A percentile compares a stretch with the other conserved stretches of the same genome.
phyloP scores from a whole-genome alignment of 257 asterid species.

The Solanum virginianum region DNA sequence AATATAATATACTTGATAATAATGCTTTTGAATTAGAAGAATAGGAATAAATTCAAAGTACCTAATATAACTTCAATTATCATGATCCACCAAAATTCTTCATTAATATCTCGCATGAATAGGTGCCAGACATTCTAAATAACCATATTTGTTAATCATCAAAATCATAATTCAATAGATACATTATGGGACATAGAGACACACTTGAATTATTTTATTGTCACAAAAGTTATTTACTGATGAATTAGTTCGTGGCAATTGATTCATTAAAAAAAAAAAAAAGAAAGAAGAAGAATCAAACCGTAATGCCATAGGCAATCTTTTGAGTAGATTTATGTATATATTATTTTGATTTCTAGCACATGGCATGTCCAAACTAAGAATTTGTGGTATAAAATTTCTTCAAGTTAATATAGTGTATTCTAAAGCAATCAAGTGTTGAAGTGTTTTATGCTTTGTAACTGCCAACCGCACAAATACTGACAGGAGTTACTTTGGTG shows the following conservation, averaged over 20 bases:
- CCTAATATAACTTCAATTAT: no score
- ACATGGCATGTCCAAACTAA: neutral
- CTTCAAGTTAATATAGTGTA: neutral
- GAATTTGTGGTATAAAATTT: neutral
- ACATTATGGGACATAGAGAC: neutral
- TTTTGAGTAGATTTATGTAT: neutral
- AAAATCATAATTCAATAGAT: neutral
- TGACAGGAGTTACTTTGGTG: neutral
- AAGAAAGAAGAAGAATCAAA: neutral
- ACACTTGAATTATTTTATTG: neutral
- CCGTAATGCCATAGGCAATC: neutral
- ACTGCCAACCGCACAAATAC: neutral
- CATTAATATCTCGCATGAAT: no score
- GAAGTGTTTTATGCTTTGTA: neutral
- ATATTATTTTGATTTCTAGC: neutral
- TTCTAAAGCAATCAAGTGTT: neutral
- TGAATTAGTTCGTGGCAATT: neutral
- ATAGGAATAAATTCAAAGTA: neutral
- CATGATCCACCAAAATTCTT: no score
- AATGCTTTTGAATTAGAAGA: neutral
- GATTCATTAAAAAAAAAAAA: neutral
- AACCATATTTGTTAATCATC: neutral
- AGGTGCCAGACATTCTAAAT: neutral
- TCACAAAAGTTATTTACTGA: neutral
- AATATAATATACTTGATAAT: neutral